Evolutionary conservation across 345 rosid genomes (phyloP), one percentile per base, ranked within the genome.

Genomic region (Geranium brycei): DNA sequence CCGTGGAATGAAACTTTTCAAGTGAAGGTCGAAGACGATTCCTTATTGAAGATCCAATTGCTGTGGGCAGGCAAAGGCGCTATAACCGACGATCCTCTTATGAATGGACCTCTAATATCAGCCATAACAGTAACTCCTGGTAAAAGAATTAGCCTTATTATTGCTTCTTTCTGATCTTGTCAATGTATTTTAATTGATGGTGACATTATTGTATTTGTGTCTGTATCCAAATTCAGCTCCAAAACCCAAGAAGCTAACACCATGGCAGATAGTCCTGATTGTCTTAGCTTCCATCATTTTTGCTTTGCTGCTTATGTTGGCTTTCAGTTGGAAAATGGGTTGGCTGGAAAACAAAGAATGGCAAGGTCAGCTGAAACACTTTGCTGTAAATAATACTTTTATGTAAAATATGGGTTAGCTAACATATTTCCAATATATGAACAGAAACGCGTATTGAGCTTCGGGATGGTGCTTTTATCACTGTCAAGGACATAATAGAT

Each of bases 401-500:
- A n/a, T n/a, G n/a, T n/a, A n/a, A n/a, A n/a, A n/a, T n/a, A n/a
- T 32, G 38, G 38, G 38, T 32, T 32, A 3, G 13, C 10, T 41
- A 41, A 41, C 51, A 41, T 41, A 28, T 5, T n/a, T 31, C 17
- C 17, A n/a, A 31, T 60, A 30, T 62, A 17, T 17, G 23, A 47
- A 65, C 18, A 73, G 76, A 65, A 59, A 19, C 15, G 0, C 2
- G 11, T 0, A 66, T 73, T 35, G 17, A 64, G 2, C n/a, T 73
- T 16, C 58, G 28, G 13, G 63, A 30, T 13, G 47, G 16, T 18
- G 5, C 19, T 35, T 63, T 38, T 59, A 41, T 41, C 51, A 58
- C 69, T 3, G 19, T 68, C 16, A 60, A 68, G 51, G 57, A 64
- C 23, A 18, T 74, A 17, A 63, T 66, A 16, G 62, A 28, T 17